phyloP scores from a whole-genome alignment of 2,329 filamentous ascomycete species.

The Aureobasidium namibiae region DNA sequence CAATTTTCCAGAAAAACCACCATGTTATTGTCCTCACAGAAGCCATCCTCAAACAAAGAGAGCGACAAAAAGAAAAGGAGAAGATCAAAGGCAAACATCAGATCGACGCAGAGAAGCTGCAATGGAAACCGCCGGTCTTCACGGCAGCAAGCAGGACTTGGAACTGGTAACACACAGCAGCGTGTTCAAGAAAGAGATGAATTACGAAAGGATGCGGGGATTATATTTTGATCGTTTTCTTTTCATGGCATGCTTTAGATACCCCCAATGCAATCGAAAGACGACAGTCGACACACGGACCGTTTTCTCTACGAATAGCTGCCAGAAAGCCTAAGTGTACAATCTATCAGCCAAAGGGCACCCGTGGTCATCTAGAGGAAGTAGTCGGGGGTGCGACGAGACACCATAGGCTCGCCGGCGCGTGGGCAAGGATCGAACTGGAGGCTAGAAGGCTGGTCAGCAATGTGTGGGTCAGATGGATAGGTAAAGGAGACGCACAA shows the following conservation, averaged over 20 bases:
- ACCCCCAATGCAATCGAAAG: conserved; percentile 9
- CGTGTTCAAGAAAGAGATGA: neutral
- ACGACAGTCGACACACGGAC: neutral
- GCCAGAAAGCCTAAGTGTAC: conserved; percentile 12
- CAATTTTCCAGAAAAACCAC: conserved; percentile 59
- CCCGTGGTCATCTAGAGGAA: conserved; percentile 64
- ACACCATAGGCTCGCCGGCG: conserved; percentile 98
- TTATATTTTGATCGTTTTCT: conserved; percentile 10
- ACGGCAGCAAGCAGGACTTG: conserved; percentile 83
- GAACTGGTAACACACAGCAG: conserved; percentile 63
- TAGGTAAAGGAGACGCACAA: conserved; percentile 60
- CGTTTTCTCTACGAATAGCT: conserved; percentile 11
- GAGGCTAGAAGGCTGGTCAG: conserved; percentile 54
- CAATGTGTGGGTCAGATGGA: too few relatives aligned
- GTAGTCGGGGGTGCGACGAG: conserved; percentile 89
- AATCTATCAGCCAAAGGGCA: conserved; percentile 8
- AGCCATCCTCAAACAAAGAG: conserved; percentile 61
- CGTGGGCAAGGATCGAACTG: conserved; percentile 98
- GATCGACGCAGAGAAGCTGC: conserved; percentile 70
- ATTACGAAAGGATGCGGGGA: conserved; percentile 8
- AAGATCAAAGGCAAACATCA: conserved; percentile 67
- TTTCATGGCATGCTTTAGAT: conserved; percentile 12
- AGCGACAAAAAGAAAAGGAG: conserved; percentile 62
- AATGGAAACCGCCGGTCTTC: conserved; percentile 96
- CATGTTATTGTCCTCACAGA: conserved; percentile 93